Conservation (phyloP, 2,329 filamentous ascomycete species). For the Fusarium guadeloupense region DNA sequence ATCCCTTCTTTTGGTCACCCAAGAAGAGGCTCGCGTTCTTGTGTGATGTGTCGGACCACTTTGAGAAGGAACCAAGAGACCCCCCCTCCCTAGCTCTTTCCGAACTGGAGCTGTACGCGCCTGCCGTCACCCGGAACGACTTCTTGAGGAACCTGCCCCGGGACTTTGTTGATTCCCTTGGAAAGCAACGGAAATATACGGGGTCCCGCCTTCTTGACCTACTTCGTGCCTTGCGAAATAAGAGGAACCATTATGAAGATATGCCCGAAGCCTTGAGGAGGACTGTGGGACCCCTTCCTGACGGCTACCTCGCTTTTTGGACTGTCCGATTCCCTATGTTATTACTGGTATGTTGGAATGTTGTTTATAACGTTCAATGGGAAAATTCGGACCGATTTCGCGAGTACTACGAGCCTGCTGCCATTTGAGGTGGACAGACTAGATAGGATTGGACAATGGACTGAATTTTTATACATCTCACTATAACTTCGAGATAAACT, state of each 20-base stretch:
- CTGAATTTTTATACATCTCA: too few relatives aligned
- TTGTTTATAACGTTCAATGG: slow-evolving; percentile 73
- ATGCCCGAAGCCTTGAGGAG: slow-evolving; percentile 82
- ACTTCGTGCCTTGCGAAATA: slow-evolving; percentile 88
- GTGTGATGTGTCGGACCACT: slow-evolving; percentile 96
- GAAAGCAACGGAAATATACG: slow-evolving; percentile 95
- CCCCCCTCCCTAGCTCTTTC: slow-evolving; percentile 75
- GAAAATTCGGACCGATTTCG: slow-evolving; percentile 72
- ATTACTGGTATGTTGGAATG: slow-evolving; percentile 80
- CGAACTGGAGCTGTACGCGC: slow-evolving; percentile 65
- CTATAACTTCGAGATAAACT: too few relatives aligned
- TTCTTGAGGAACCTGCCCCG: slow-evolving; percentile 81
- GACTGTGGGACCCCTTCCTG: slow-evolving; percentile 75
- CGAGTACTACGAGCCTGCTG: slow-evolving; percentile 71
- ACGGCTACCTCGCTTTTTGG: slow-evolving; percentile 88
- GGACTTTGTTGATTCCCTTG: slow-evolving; percentile 87
- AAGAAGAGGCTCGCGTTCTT: slow-evolving; percentile 91
- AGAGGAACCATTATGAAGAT: slow-evolving; percentile 97
- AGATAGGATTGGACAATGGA: too few relatives aligned
- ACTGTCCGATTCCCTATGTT: slow-evolving; percentile 80
- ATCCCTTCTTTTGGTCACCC: slow-evolving; percentile 95
- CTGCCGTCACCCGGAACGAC: slow-evolving; percentile 70
- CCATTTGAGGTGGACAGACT: slow-evolving; percentile 35
- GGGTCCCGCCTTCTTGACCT: slow-evolving; percentile 85
- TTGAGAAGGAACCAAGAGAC: slow-evolving; percentile 89